Conservation (phyloP, 352 stramenopile species). For the Phytophthora macrochlamydospora region DNA sequence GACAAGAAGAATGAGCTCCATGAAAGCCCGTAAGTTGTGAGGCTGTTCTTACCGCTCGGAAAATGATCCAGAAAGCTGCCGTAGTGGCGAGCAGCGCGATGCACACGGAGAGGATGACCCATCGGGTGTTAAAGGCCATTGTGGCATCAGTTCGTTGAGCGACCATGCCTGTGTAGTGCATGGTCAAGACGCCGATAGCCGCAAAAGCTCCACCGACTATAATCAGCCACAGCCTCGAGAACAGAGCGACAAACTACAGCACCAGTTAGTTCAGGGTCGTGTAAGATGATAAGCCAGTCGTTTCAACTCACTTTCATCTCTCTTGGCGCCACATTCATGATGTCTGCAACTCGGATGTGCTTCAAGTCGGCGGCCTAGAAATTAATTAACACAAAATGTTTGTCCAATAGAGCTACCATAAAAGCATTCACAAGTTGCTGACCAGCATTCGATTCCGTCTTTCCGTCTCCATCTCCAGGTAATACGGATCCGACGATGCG, state of each 20-base stretch:
- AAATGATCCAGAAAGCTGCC: constrained; percentile 61
- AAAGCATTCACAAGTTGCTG: neutral
- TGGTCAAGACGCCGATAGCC: constrained; percentile 44
- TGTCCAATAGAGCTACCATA: neutral
- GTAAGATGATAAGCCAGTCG: neutral
- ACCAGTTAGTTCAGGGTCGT: constrained; percentile 23
- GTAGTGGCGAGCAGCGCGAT: constrained; percentile 46
- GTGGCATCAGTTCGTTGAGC: constrained; percentile 37
- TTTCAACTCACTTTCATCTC: constrained; percentile 1
- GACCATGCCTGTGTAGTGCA: constrained; percentile 65
- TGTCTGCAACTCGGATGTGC: neutral
- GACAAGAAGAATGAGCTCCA: neutral
- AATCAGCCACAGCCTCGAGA: constrained; percentile 50
- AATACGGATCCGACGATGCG: constrained; percentile 52
- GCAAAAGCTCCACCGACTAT: constrained; percentile 38
- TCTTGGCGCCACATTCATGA: neutral
- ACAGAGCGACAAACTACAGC: constrained; percentile 47
- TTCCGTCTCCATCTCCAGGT: constrained; percentile 44
- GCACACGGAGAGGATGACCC: constrained; percentile 41
- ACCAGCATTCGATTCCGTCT: constrained; percentile 29
- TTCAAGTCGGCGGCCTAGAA: neutral
- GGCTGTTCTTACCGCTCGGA: constrained; percentile 29
- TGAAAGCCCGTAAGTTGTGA: neutral
- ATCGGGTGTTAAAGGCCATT: constrained; percentile 30
- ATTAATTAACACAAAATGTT: neutral